Base-by-base conservation (phyloP, 768 basidiomycete species). In the Hericium erinaceus region DNA sequence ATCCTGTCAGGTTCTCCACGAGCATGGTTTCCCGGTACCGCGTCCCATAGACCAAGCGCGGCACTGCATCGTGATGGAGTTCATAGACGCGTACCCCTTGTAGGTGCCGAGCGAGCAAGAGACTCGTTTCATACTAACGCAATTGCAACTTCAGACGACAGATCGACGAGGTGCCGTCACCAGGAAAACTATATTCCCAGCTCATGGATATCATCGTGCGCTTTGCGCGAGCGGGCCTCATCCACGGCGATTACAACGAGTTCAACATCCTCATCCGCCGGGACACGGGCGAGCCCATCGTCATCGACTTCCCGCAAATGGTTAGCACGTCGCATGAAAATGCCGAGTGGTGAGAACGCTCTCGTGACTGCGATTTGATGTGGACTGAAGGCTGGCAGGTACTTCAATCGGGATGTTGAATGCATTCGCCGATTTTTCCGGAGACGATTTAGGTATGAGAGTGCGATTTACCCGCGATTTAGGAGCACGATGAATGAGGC, bases 291-390 rank as follows among this genome's bases (percentile, higher is more conserved):
- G 84, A 92, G 64, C 90, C 95, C 7, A 73, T 98, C 54, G 83
- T 99, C 46, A 99, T 99, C 65, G 97, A 99, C 74, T 99, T 99
- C 69, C 97, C 97, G 8, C 97, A 99, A 75, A 98, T 98, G 95
- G 92, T 98, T 71, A 92, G 89, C 76, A 95, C 91, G 26, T 89
- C 93, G 50, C 97, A 99, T 63, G 83, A 84, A 65, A 97, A 99
- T 69, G 97, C 97, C 5, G 97, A 98, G 75, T 97, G 89, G 92
- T 93, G 64, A 70, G 84, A 63, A 18, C 39, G 12, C 18, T 48
- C 50, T 16, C 24, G 38, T 33, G 20, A 40, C 49, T 37, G 26
- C 39, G 37, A 13, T 38, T 33, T 16, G 39, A 16, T 16, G 18
- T 24, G 39, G 39, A 51, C 48, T 58, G 46, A 61, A 28, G n/a